These are phyloP conservation scores for Cystofilobasidium ferigula DNA, from an alignment of 768 basidiomycete genomes.

Conservation along the genomic window DNA sequence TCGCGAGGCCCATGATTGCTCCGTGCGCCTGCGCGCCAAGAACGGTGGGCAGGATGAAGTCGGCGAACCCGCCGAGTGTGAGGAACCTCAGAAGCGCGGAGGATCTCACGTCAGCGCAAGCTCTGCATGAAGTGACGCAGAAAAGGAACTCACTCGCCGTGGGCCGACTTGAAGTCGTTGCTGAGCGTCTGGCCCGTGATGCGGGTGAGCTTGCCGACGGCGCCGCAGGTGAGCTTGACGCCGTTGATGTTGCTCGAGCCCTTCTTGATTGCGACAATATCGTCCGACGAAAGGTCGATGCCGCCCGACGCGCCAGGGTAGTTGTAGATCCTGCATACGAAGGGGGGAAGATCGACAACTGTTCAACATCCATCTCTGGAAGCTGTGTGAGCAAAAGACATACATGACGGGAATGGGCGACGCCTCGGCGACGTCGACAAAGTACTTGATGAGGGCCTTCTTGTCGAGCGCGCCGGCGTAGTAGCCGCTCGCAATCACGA, in stretches of 20 bases:
- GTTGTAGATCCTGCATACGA: constrained; percentile 53
- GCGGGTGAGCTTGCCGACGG: constrained; percentile 83
- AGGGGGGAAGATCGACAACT: no score
- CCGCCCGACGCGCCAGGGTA: constrained; percentile 75
- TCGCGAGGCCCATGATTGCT: constrained; percentile 74
- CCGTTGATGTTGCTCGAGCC: constrained; percentile 70
- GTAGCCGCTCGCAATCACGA: constrained; percentile 41
- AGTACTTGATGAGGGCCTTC: constrained; percentile 66
- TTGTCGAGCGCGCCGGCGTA: constrained; percentile 63
- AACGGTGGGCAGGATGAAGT: constrained; percentile 65
- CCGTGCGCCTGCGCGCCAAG: constrained; percentile 63
- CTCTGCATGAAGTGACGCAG: neutral
- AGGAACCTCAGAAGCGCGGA: constrained; percentile 46
- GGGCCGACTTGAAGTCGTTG: neutral
- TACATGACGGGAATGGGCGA: constrained; percentile 71
- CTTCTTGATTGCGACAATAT: constrained; percentile 65
- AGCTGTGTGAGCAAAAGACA: neutral
- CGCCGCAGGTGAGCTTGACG: constrained; percentile 85
- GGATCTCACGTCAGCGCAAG: neutral
- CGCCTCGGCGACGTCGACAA: constrained; percentile 60
- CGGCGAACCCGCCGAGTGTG: constrained; percentile 72
- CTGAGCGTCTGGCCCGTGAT: constrained; percentile 4
- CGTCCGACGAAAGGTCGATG: constrained; percentile 80
- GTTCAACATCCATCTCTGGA: no score
- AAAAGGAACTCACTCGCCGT: constrained; percentile 1